phyloP scores from a whole-genome alignment of 345 rosid species.

The Eucalyptus erythrocorys region DNA sequence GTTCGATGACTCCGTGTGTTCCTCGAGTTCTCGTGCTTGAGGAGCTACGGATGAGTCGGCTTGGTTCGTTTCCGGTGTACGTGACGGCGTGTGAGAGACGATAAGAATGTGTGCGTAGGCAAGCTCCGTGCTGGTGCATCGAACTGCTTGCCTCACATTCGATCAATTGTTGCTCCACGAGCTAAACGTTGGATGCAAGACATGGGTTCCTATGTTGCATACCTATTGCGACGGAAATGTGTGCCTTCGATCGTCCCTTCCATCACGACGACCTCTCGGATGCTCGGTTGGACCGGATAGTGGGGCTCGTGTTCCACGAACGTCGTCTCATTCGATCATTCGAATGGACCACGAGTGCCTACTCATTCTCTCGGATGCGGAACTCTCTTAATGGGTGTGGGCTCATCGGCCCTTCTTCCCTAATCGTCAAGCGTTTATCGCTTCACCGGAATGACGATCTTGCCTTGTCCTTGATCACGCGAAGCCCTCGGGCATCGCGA shows the following conservation, averaged over 20 bases:
- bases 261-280: not conserved
- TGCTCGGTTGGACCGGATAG: not conserved
- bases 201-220: too few species aligned
- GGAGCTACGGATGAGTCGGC: too few species aligned
- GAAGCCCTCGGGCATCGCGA: not conserved
- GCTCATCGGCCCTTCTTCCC: not conserved
- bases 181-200: too few species aligned
- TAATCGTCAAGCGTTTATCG: not conserved
- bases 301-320: not conserved
- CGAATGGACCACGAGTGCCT: not conserved
- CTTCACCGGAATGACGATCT: not conserved
- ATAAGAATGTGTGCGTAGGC: too few species aligned
- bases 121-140: too few species aligned
- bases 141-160: too few species aligned
- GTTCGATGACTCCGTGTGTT: too few species aligned
- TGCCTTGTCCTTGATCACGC: not conserved
- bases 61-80: too few species aligned
- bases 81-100: too few species aligned
- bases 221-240: too few species aligned
- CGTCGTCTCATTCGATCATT: not conserved
- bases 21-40: too few species aligned
- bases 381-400: not conserved
- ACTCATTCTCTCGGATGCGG: not conserved
- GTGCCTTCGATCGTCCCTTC: not conserved
- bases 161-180: too few species aligned